Evolutionary conservation across 2,329 filamentous ascomycete genomes (phyloP).

Genomic region (Monosporascus ibericus): DNA sequence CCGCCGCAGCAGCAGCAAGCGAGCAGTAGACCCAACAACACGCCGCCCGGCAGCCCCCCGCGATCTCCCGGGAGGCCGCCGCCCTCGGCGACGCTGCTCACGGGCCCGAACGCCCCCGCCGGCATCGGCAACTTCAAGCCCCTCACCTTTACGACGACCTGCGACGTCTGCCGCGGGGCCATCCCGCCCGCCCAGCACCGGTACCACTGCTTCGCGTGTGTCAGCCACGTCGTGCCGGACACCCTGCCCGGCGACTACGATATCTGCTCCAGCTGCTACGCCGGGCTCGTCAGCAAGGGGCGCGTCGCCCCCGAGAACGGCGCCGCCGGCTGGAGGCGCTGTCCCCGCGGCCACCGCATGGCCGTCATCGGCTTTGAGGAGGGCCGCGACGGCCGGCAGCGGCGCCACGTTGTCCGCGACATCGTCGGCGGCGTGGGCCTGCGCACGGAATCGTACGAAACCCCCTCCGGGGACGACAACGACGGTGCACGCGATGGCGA

Average conservation of each 20-base stretch:
- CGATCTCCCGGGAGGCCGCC: constrained; percentile 14
- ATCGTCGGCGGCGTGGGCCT: constrained; percentile 72
- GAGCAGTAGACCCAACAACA: constrained; percentile 1
- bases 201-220: constrained; percentile 76
- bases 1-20: constrained; percentile 12
- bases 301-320: constrained; percentile 72
- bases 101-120: constrained; percentile 35
- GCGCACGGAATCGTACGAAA: constrained; percentile 46
- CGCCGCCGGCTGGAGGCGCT: constrained; percentile 75
- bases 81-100: constrained; percentile 40
- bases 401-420: constrained; percentile 62
- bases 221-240: constrained; percentile 41
- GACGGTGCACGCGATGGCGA: not conserved
- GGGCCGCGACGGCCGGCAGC: constrained; percentile 53
- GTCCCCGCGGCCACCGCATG: constrained; percentile 78
- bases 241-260: constrained; percentile 71
- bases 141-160: constrained; percentile 67
- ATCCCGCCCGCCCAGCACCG: constrained; percentile 65
- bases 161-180: constrained; percentile 68
- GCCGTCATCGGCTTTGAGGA: constrained; percentile 71
- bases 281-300: constrained; percentile 53
- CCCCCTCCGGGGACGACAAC: constrained; percentile 23
- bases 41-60: constrained; percentile 31
- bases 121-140: constrained; percentile 55
- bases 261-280: constrained; percentile 75